Evolutionary conservation across 306 rosid genomes (phyloP), one percentile per base, ranked within the genome.

Genomic region (Nissolia schottii): DNA sequence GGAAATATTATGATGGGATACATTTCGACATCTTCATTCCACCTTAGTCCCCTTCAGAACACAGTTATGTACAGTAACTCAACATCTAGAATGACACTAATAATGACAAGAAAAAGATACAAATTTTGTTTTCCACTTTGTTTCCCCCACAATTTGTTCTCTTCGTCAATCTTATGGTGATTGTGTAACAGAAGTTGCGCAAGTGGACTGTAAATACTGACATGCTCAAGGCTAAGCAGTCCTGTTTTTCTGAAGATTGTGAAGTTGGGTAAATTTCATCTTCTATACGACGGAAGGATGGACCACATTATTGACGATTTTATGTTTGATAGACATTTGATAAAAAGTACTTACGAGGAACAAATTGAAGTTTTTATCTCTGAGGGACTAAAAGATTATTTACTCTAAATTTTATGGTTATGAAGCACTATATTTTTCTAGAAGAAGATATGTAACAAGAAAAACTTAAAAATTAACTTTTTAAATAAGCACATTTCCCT

Each of bases 21-120:
- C 6, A 49, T 60, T 61, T 61, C 53, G 24, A 53, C 67, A 78
- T 70, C 57, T 65, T 37, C 18, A 63, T 6, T 51, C 51, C 28
- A 40, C 10, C 49, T 1, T 38, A 77, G 49, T 63, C 63, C 20
- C 22, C 60, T 77, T 35, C 28, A 16, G 41, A 71, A 20, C 14
- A 24, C 11, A 60, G 23, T 19, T 55, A 48, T 34, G 50, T 23
- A 27, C 15, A 50, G 57, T 15, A 49, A 35, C 48, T 76, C 34
- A 58, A 54, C 22, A 29, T 5, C n/a, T 27, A 12, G 61, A 31
- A 22, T 32, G 57, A 28, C 19, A 40, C 7, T 29, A 32, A 29
- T 8, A 28, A 12, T 34, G 38, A 35, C 25, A 19, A 15, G 22
- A 6, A 19, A 4, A 13, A 24, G 16, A 19, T 31, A 29, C 41